Evolutionary conservation across 352 stramenopile species (phyloP), one percentile per base, ranked within the genome.

Genomic region (Globisporangium polare): DNA sequence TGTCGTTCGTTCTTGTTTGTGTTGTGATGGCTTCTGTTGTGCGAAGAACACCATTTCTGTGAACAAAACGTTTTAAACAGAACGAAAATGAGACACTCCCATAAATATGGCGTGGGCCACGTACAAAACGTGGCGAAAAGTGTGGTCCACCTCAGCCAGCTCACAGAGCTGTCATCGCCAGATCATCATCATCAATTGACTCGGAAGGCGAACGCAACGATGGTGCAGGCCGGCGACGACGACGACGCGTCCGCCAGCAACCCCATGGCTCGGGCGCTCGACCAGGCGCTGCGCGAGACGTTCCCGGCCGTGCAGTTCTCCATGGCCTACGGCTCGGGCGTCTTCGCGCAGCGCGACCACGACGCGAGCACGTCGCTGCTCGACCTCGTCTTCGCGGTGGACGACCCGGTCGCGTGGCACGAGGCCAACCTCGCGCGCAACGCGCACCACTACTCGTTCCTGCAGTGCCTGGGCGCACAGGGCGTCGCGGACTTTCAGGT

Each of bases 311-410:
- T 94, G 58, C 60, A 86, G 27, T 93, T 92, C 66, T 73, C 77
- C n/a, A 90, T 94, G 83, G 86, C 82, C 5, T 95, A 95, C 58
- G 86, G 86, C 6, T 95, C 86, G 15, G 77, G 80, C 26, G 84
- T 95, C 3, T 95, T 95, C 62, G 66, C 76, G 68, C 86, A 95
- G 63, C 77, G 68, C 49, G 74, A 89, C 62, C 83, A 93, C 71
- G 78, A 95, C 64, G 72, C 71, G 53, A 92, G 82, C 65, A 68
- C 66, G 43, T 88, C 82, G 35, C 92, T 97, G 86, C 74, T 97
- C 42, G 89, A 97, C 60, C 79, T 97, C 41, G 85, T 97, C 9
- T 90, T 97, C 53, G 89, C 84, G 1, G 89, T 97, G 42, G 74
- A 91, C 53, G 82, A 97, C 65, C 78, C 89, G 18, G 63, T 72